Evolutionary conservation across 2,329 filamentous ascomycete species (phyloP).

Genomic region (Aureobasidium sp.): DNA sequence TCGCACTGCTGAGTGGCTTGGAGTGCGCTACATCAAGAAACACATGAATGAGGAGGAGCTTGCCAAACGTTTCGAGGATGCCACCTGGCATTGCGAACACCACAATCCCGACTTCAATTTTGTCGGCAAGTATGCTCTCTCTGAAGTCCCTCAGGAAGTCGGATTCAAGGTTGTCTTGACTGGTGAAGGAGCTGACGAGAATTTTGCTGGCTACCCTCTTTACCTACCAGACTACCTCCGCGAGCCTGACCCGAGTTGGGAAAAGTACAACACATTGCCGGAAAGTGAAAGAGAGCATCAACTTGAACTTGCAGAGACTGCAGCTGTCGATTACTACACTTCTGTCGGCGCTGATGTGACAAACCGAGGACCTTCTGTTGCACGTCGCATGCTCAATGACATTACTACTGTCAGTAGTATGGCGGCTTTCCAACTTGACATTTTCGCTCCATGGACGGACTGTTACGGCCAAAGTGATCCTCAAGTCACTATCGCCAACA

Average conservation of each 20-base stretch:
- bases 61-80: conserved; percentile 48
- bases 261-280: conserved; percentile 27
- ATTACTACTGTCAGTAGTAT: conserved; percentile 42
- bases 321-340: conserved; percentile 31
- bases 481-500: conserved; percentile 38
- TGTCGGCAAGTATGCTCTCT: conserved; percentile 58
- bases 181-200: conserved; percentile 52
- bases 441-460: conserved; percentile 41
- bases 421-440: conserved; percentile 37
- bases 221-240: conserved; percentile 54
- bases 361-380: conserved; percentile 32
- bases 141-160: conserved; percentile 44
- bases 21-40: conserved; percentile 49
- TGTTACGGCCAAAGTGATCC: conserved; percentile 34
- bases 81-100: conserved; percentile 51
- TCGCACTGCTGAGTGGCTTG: conserved; percentile 54
- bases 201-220: conserved; percentile 59
- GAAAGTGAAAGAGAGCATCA: conserved; percentile 28
- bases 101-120: conserved; percentile 58
- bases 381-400: conserved; percentile 43
- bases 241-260: conserved; percentile 49
- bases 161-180: conserved; percentile 63
- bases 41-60: conserved; percentile 50
- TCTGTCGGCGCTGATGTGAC: conserved; percentile 32
- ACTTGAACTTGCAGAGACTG: conserved; percentile 28